phyloP scores from a whole-genome alignment of 495 filamentous ascomycete species.

The Glonium stellatum region DNA sequence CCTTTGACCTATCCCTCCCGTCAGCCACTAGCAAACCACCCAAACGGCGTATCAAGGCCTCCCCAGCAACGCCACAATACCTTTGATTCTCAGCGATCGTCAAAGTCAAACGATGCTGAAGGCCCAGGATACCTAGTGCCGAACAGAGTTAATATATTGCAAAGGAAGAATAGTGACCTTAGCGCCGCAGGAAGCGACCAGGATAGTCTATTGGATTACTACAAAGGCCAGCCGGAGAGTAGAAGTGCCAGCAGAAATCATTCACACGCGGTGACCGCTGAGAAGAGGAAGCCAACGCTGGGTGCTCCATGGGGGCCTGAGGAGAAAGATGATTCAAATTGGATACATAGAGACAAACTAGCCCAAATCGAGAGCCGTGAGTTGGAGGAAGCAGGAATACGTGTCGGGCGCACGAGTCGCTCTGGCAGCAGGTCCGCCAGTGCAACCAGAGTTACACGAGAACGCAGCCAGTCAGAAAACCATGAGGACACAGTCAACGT shows the following conservation, averaged over 20 bases:
- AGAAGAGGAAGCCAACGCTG: conserved; percentile 34
- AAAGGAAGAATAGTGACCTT: conserved; percentile 41
- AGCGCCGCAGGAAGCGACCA: conserved; percentile 51
- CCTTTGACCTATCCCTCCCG: conserved; percentile 16
- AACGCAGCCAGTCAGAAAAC: conserved; percentile 5
- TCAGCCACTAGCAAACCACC: conserved; percentile 24
- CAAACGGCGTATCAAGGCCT: conserved; percentile 21
- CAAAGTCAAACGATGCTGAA: conserved; percentile 19
- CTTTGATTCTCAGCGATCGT: conserved; percentile 15
- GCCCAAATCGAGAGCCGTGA: conserved; percentile 90
- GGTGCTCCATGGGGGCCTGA: conserved; percentile 8
- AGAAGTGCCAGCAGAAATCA: conserved; percentile 30
- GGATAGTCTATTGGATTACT: conserved; percentile 51
- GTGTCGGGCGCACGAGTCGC: conserved; percentile 50
- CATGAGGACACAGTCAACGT: conserved; percentile 13
- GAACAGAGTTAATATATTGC: conserved; percentile 29
- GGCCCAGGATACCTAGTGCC: conserved; percentile 21
- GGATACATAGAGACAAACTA: conserved; percentile 96
- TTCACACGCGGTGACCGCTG: conserved; percentile 28
- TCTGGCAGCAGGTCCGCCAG: conserved; percentile 50
- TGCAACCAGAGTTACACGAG: background rate
- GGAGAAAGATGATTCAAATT: conserved; percentile 57
- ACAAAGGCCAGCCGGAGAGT: conserved; percentile 39
- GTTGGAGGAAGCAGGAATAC: conserved; percentile 82
- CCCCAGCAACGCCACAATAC: conserved; percentile 13